Percentiles rank a stretch among this genome's conserved stretches.
Conservation (phyloP, 1,284 basidiomycete genomes). For the Lentinus polychrous region DNA sequence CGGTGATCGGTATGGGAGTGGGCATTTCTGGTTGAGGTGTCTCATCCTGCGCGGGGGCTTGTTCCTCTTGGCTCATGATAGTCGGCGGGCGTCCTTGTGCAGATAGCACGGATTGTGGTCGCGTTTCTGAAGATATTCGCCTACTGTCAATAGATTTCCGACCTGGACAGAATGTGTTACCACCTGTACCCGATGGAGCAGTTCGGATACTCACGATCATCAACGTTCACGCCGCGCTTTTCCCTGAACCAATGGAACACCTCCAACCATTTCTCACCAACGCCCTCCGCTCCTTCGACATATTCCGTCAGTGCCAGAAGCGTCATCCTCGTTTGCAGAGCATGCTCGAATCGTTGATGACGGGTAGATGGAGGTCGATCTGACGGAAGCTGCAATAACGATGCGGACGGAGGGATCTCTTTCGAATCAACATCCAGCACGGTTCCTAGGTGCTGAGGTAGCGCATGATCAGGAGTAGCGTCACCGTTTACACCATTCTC, state of each 20-base stretch:
- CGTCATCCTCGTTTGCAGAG: conserved; percentile 84
- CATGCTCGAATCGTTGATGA: conserved; percentile 68
- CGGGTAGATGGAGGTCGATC: conserved; percentile 48
- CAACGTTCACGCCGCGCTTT: conserved; percentile 35
- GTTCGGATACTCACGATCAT: conserved; percentile 28
- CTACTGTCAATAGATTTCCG: conserved; percentile 26
- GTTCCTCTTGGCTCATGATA: conserved; percentile 4
- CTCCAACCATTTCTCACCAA: conserved; percentile 78
- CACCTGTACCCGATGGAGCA: neutral
- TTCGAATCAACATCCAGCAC: conserved; percentile 31
- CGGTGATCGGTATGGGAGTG: conserved; percentile 32
- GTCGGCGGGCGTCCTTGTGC: conserved; percentile 14
- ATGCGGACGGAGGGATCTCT: conserved; percentile 38
- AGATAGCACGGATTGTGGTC: conserved; percentile 16
- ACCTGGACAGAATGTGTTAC: conserved; percentile 13
- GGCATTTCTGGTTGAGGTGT: conserved; percentile 10
- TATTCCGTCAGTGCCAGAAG: conserved; percentile 81
- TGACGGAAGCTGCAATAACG: conserved; percentile 45
- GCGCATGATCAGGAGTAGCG: neutral
- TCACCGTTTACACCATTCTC: neutral
- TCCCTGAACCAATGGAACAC: conserved; percentile 83
- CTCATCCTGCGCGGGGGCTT: conserved; percentile 12
- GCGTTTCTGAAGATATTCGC: conserved; percentile 18
- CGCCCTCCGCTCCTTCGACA: conserved; percentile 81
- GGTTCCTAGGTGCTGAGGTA: conserved; percentile 7